Percentiles rank a stretch among this genome's conserved stretches.
Evolutionary conservation across 2,329 filamentous ascomycete genomes (phyloP).

Genomic region (Aspergillus neoniger): DNA sequence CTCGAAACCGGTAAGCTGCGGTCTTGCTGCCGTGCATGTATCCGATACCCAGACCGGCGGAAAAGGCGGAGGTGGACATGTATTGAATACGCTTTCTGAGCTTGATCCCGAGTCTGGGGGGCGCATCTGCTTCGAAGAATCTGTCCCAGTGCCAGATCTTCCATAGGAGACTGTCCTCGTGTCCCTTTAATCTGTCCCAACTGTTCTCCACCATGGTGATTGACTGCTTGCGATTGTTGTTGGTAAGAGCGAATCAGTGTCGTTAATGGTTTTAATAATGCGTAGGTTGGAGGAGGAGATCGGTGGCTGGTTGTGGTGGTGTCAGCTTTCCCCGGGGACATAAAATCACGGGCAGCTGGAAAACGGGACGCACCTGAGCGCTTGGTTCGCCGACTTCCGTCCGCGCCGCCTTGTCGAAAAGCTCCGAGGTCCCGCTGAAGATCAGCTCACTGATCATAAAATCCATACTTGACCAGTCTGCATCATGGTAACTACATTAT

Average conservation of each 20-base stretch:
- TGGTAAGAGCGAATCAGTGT: not conserved
- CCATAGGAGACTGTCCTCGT: constrained; percentile 16
- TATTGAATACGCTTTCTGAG: constrained; percentile 66
- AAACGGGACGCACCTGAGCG: not conserved
- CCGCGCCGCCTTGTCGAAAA: constrained; percentile 1
- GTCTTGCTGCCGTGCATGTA: constrained; percentile 70
- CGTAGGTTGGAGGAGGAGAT: not conserved
- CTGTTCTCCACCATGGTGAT: not conserved
- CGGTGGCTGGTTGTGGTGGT: constrained; percentile 4
- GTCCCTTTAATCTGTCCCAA: too few relatives aligned
- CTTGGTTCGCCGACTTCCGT: constrained; percentile 12
- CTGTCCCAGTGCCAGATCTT: constrained; percentile 40
- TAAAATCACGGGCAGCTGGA: not conserved
- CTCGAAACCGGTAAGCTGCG: constrained; percentile 81
- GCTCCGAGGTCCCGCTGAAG: constrained; percentile 18
- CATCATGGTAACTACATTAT: constrained; percentile 19
- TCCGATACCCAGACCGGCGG: constrained; percentile 71
- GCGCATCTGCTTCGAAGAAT: constrained; percentile 40
- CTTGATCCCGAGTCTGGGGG: constrained; percentile 60
- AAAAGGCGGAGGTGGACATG: constrained; percentile 63
- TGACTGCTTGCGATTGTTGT: not conserved
- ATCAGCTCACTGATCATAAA: constrained; percentile 16
- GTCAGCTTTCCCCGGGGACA: constrained; percentile 14
- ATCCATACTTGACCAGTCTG: constrained; percentile 13
- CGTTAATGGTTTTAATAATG: not conserved